These are phyloP conservation scores for Rosa hybrid DNA, from an alignment of 331 rosid genomes.

Conservation along the genomic window DNA sequence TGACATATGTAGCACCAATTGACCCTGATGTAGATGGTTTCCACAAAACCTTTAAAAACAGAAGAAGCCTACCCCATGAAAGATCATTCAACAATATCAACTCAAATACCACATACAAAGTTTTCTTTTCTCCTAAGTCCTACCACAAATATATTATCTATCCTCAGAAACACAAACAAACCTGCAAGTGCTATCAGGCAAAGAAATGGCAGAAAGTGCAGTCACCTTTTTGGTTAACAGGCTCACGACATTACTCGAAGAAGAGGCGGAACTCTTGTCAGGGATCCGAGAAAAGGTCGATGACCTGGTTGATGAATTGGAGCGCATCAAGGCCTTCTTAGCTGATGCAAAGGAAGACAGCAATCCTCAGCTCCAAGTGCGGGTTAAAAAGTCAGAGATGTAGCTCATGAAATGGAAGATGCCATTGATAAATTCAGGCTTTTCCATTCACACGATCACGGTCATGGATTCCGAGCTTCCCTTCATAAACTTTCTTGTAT, in stretches of 20 bases:
- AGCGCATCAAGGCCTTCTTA: slow-evolving; percentile 45
- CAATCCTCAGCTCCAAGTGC: slow-evolving; percentile 45
- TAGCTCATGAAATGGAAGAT: slow-evolving; percentile 55
- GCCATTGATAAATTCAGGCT: slow-evolving; percentile 48
- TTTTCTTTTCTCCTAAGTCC: not conserved
- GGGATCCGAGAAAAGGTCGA: slow-evolving; percentile 36
- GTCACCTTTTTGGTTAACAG: slow-evolving; percentile 39
- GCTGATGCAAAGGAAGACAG: slow-evolving; percentile 48
- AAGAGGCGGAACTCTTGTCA: slow-evolving; percentile 21
- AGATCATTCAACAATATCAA: not conserved
- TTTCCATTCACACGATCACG: slow-evolving; percentile 28
- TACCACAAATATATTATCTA: not conserved
- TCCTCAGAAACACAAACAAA: not conserved
- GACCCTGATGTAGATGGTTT: too few relatives aligned
- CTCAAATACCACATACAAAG: not conserved
- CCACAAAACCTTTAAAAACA: too few relatives aligned
- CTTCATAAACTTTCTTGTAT: slow-evolving; percentile 21
- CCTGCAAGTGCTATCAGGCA: not conserved
- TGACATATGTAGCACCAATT: not conserved
- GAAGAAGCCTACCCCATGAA: too few relatives aligned
- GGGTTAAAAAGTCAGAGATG: slow-evolving; percentile 55
- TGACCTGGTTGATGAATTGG: slow-evolving; percentile 32
- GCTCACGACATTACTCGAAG: slow-evolving; percentile 29
- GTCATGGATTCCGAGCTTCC: slow-evolving; percentile 26
- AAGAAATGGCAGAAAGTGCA: slow-evolving; percentile 27